Conservation (phyloP, 192 early-diverging fungal genomes). For the Geranomyces variabilis region DNA sequence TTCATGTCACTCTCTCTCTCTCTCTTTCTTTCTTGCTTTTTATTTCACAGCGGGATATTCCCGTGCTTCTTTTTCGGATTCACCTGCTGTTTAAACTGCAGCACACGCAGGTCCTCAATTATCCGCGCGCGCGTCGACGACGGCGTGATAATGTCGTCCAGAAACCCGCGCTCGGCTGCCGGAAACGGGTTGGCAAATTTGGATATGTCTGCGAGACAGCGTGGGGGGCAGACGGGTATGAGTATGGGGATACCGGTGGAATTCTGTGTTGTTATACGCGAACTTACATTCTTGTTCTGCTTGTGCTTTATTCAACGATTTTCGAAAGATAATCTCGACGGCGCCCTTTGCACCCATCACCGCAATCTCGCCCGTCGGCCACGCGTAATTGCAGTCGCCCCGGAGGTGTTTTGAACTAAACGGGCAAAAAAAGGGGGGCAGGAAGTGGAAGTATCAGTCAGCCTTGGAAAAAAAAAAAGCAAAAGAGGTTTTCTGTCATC, state of each 20-base stretch:
- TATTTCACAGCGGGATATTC: slow-evolving; percentile 79
- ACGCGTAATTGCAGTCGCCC: slow-evolving; percentile 89
- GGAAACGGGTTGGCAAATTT: slow-evolving; percentile 95
- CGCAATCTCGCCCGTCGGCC: slow-evolving; percentile 97
- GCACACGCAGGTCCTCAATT: slow-evolving; percentile 85
- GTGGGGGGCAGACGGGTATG: too few species aligned
- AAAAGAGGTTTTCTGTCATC: too few species aligned
- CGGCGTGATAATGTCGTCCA: slow-evolving; percentile 64
- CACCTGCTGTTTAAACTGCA: slow-evolving; percentile 72
- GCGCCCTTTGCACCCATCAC: slow-evolving; percentile 99
- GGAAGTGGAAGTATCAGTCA: not conserved
- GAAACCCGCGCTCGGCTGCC: slow-evolving; percentile 82
- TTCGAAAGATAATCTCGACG: slow-evolving; percentile 92
- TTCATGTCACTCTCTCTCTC: too few species aligned
- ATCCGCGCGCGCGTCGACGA: slow-evolving; percentile 73
- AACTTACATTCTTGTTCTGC: slow-evolving; percentile 80
- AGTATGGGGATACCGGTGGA: too few species aligned
- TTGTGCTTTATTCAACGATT: slow-evolving; percentile 55
- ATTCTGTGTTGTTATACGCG: too few species aligned
- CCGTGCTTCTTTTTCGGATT: slow-evolving; percentile 94
- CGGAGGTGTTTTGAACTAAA: slow-evolving; percentile 85
- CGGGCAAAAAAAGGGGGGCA: not conserved
- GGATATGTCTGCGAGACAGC: slow-evolving; percentile 65
- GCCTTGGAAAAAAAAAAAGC: too few species aligned
- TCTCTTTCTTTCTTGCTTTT: too few species aligned